Evolutionary conservation across 2,329 filamentous ascomycete genomes (phyloP), one percentile per base, ranked within the genome.

Genomic region (Trichoderma atroviride): DNA sequence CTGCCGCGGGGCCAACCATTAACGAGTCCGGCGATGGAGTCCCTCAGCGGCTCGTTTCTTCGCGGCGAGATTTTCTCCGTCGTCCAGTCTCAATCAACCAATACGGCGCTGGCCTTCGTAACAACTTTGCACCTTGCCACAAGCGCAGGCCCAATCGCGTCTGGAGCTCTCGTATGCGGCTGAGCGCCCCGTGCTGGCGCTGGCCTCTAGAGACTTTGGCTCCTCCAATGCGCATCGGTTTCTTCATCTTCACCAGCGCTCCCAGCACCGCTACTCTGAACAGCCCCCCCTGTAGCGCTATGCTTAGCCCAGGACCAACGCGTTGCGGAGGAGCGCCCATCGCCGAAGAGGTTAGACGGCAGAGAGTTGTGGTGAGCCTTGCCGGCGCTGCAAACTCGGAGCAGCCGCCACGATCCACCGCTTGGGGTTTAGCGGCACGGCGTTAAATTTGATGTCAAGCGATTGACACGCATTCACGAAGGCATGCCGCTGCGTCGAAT

Each of bases 381-480:
- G 22, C 33, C 31, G 33, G 19, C 52, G 29, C 14, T 35, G 35
- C 24, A 24, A 57, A 40, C 40, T 66, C 62, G 62, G 62, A 47
- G 53, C 37, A 33, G 27, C 29, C 53, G 61, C 61, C 35, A 27
- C 22, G 47, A 16, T 37, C 35, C 47, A 5, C 61, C 31, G 6
- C 19, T 56, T 43, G 22, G 11, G 61, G 35, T 13, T 24, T 64
- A 64, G 61, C 24, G 33, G 50, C 35, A 43, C 31, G 50, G 50
- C 61, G 61, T 64, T 43, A 33, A 62, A 56, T 64, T 56, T 53
- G 35, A 64, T 55, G 61, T 55, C 50, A 56, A 64, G 52, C 33
- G 16, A 55, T 24, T 29, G 61, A 29, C 59, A 50, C 59, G 59
- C 47, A 61, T 62, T 62, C 27, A 50, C 59, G 50, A 35, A 52